Base-by-base conservation (phyloP, 2,329 filamentous ascomycete genomes). In the Venturia oleaginea region DNA sequence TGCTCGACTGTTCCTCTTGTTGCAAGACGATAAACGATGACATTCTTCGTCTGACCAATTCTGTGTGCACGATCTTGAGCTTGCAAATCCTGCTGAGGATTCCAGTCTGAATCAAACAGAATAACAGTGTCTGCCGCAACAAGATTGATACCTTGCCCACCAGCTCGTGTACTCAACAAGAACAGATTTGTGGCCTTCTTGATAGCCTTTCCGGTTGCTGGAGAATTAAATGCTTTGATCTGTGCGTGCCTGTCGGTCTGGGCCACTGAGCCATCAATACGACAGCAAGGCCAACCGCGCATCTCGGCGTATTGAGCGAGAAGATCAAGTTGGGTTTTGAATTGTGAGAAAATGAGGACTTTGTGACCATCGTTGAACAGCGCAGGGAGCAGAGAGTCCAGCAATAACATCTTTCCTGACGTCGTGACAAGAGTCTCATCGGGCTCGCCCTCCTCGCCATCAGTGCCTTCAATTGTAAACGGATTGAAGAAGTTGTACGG, bases 401-500 rank as follows among this genome's bases (percentile, higher is more conserved):
- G 84, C 0, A 99, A 83, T 2, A 97, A 84, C 91, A 99, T 97
- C 74, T 99, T 99, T 17, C 94, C 94, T 0, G 92, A 96, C 0
- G 90, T 86, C 0, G 89, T 93, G 40, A 99, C 84, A 6, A 99
- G 84, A 0, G 84, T 88, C 71, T 95, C 89, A 70, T 97, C 92
- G 0, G 83, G 78, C 0, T 82, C 74, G 6, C 77, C 77, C n/a
- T 80, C 78, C 19, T 84, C 81, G 6, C 68, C 72, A 13, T 80
- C 79, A 0, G 84, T 81, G 84, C 78, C 76, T n/a, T 72, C 71
- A 30, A 70, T 68, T 19, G 74, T 68, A 68, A 93, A 97, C 0
- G 94, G 93, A 72, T 92, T 95, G 76, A 96, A 97, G 74, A 99
- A 97, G 72, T 97, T 96, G 76, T 97, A 92, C 0, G 94, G 94